phyloP scores from a whole-genome alignment of 805 yeast species.

The Lachancea sp. region DNA sequence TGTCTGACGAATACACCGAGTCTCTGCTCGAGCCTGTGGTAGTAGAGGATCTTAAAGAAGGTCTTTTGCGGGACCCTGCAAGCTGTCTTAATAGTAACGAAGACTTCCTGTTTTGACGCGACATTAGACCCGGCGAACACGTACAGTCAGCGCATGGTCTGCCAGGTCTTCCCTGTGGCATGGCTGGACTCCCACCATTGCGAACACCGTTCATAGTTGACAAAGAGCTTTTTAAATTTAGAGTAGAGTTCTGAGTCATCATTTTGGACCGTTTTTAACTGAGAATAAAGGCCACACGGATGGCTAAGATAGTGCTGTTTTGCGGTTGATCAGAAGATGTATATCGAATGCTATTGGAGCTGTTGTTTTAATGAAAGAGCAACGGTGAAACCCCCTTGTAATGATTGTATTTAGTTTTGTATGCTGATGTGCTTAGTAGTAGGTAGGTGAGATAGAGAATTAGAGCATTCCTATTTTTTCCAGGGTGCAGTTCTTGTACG shows the following conservation, averaged over 20 bases:
- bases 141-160: slow-evolving; percentile 70
- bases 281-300: too few species aligned
- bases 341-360: too few species aligned
- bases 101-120: slow-evolving; percentile 59
- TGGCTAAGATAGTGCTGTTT: too few species aligned
- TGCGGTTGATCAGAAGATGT: too few species aligned
- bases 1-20: slow-evolving; percentile 36
- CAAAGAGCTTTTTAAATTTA: slow-evolving; percentile 8
- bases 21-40: slow-evolving; percentile 27
- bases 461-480: background rate
- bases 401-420: too few species aligned
- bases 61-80: slow-evolving; percentile 28
- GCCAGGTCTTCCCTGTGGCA: slow-evolving; percentile 23
- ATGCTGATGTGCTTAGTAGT: too few species aligned
- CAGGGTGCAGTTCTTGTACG: background rate
- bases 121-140: slow-evolving; percentile 75
- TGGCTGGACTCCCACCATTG: slow-evolving; percentile 7
- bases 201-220: slow-evolving; percentile 7
- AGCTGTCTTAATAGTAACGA: slow-evolving; percentile 36
- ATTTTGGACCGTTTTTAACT: background rate
- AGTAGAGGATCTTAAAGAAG: slow-evolving; percentile 14
- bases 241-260: slow-evolving; percentile 4
- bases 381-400: too few species aligned
- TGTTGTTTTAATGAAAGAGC: too few species aligned
- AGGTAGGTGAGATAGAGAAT: too few species aligned